Conservation (phyloP, 1,139 yeast genomes). For the Yamadazyma buinensis region DNA sequence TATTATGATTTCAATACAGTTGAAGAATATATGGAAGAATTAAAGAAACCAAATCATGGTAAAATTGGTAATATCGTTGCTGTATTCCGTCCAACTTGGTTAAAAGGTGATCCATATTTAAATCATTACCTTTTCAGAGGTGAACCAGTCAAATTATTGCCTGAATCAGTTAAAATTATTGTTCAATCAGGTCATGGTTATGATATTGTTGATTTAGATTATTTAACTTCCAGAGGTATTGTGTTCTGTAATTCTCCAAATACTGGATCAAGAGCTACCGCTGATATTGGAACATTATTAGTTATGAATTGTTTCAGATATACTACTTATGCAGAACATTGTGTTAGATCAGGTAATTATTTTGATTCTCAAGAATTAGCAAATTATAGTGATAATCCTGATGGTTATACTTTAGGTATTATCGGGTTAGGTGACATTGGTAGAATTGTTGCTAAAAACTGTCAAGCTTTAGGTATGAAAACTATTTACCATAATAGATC, state of each 20-base stretch:
- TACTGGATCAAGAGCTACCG: slow-evolving; percentile 33
- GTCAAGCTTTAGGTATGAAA: slow-evolving; percentile 31
- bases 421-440: slow-evolving; percentile 37
- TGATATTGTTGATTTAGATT: slow-evolving; percentile 32
- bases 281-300: slow-evolving; percentile 28
- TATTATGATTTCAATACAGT: slow-evolving; percentile 26
- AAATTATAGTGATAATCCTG: slow-evolving; percentile 23
- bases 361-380: slow-evolving; percentile 24
- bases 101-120: slow-evolving; percentile 29
- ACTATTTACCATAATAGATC: slow-evolving; percentile 27
- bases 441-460: slow-evolving; percentile 26
- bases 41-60: slow-evolving; percentile 27
- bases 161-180: slow-evolving; percentile 22
- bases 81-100: slow-evolving; percentile 31
- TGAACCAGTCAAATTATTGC: slow-evolving; percentile 24
- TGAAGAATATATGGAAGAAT: slow-evolving; percentile 27
- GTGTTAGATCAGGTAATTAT: slow-evolving; percentile 26
- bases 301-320: slow-evolving; percentile 26
- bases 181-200: slow-evolving; percentile 33
- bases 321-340: slow-evolving; percentile 28
- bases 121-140: slow-evolving; percentile 27
- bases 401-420: slow-evolving; percentile 30
- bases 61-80: slow-evolving; percentile 27
- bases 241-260: slow-evolving; percentile 33
- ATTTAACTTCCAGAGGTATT: slow-evolving; percentile 25